Conservation (phyloP, 1,284 basidiomycete genomes). For the Trametes hirsuta region DNA sequence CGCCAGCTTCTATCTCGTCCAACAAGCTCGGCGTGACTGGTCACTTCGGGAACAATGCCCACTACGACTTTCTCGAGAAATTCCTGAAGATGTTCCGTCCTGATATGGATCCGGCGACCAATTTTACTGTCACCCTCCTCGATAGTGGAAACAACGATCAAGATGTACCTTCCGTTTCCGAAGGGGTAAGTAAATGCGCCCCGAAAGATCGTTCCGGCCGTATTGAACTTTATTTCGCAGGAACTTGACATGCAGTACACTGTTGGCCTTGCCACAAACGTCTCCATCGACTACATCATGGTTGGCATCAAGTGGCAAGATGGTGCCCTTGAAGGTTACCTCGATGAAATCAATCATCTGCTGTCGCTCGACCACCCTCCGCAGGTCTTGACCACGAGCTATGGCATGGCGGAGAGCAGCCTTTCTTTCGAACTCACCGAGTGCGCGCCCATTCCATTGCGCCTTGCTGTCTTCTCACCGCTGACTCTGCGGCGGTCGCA, state of each 20-base stretch:
- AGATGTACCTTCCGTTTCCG: conserved; percentile 37
- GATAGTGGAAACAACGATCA: conserved; percentile 48
- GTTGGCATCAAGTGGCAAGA: conserved; percentile 14
- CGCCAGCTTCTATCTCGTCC: conserved; percentile 41
- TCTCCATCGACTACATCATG: conserved; percentile 23
- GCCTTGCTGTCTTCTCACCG: not conserved
- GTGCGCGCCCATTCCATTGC: conserved; percentile 2
- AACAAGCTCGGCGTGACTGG: conserved; percentile 60
- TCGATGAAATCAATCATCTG: conserved; percentile 18
- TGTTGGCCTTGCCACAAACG: conserved; percentile 53
- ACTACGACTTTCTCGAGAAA: conserved; percentile 49
- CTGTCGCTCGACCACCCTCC: conserved; percentile 56
- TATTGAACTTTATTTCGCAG: not conserved
- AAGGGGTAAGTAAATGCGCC: conserved; percentile 44
- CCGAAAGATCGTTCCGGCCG: no score
- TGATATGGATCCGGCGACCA: conserved; percentile 45
- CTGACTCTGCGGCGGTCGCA: not conserved
- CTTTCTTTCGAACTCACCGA: conserved; percentile 29
- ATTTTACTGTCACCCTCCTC: conserved; percentile 44
- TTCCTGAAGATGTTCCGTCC: conserved; percentile 53
- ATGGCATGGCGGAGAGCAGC: conserved; percentile 33
- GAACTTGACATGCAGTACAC: conserved; percentile 69
- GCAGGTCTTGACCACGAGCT: conserved; percentile 60
- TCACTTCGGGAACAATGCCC: conserved; percentile 56
- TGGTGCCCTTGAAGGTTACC: conserved; percentile 19